Conservation (phyloP, 352 stramenopile species). For the Globisporangium emineosum region DNA sequence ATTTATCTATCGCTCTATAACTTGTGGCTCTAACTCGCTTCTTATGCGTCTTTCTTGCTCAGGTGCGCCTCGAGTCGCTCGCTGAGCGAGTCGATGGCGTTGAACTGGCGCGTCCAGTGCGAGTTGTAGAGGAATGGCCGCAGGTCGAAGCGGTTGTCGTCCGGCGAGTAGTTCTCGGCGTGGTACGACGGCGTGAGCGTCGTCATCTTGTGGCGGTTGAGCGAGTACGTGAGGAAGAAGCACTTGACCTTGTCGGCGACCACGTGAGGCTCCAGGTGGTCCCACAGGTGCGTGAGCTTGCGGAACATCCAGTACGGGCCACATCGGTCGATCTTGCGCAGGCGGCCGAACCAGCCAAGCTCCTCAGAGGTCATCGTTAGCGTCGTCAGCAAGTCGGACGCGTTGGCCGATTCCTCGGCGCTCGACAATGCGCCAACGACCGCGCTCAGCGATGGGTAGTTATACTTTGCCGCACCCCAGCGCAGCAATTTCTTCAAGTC, state of each 20-base stretch:
- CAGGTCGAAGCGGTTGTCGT: slow-evolving; percentile 99
- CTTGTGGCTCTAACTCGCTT: background rate
- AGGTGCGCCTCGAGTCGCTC: slow-evolving; percentile 47
- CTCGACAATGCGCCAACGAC: slow-evolving; percentile 95
- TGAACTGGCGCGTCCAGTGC: slow-evolving; percentile 94
- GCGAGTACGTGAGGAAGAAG: slow-evolving; percentile 98
- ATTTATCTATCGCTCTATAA: slow-evolving; percentile 3
- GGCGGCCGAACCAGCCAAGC: slow-evolving; percentile 93
- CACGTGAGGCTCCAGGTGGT: slow-evolving; percentile 68
- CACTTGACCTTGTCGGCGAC: slow-evolving; percentile 91
- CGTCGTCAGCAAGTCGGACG: slow-evolving; percentile 78
- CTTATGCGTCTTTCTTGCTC: slow-evolving; percentile 49
- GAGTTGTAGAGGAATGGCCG: slow-evolving; percentile 97
- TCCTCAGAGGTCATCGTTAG: slow-evolving; percentile 99
- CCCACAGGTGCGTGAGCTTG: slow-evolving; percentile 88
- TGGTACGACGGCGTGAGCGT: slow-evolving; percentile 98
- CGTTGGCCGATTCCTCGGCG: slow-evolving; percentile 91
- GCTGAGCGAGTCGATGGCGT: slow-evolving; percentile 90
- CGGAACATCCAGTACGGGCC: slow-evolving; percentile 94
- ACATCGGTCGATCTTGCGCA: slow-evolving; percentile 95
- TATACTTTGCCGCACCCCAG: slow-evolving; percentile 90
- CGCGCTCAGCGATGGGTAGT: slow-evolving; percentile 88
- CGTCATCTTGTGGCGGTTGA: slow-evolving; percentile 99
- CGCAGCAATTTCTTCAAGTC: slow-evolving; percentile 97
- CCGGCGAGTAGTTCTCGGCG: slow-evolving; percentile 97